Base-by-base conservation (phyloP, 108 stramenopile species). In the Pseudonitzschia delicatissima region DNA sequence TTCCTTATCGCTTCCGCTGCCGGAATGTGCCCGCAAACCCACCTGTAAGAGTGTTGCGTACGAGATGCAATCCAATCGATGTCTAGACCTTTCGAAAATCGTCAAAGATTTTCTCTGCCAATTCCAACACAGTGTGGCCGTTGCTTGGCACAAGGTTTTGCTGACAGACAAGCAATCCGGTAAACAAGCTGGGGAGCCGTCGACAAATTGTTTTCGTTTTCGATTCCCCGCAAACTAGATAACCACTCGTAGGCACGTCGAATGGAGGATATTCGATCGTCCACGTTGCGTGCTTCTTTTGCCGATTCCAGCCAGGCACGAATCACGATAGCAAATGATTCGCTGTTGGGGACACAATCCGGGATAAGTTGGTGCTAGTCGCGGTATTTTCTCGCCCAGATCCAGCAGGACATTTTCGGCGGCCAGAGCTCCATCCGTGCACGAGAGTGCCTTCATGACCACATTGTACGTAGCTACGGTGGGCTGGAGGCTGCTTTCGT, bases 251-350 rank as follows among this genome's bases (percentile, higher is more conserved):
- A 74, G 9, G 87, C 92, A 25, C 72, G 71, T 18, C 74, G 45
- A 17, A 82, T 62, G 32, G 79, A 71, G 3, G 72, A 57, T 4
- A 73, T 36, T 12, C 60, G 76, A 29, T 61, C 81, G 26, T 77
- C 78, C 15, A 53, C 57, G 45, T 36, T 34, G 45, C 18, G 53
- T 58, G 25, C 32, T 36, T 62, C 60, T 33, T 66, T 67, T 62
- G 77, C 83, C 45, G 59, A 36, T 23, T 77, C 62, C 20, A 87
- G 51, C 92, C 92, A 93, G 36, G 84, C 83, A 4, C 80, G 74
- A 45, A 93, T 88, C 4, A 93, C 85, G 55, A 79, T 73, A 2
- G 82, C 62, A 66, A 78, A 93, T 1, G 82, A 81, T 48, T 87
- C 87, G 8, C 83, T 77, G 48, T 87, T 88, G 36, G 92, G 87